phyloP scores from a whole-genome alignment of 139 green algal species.

The Closterium sp. region DNA sequence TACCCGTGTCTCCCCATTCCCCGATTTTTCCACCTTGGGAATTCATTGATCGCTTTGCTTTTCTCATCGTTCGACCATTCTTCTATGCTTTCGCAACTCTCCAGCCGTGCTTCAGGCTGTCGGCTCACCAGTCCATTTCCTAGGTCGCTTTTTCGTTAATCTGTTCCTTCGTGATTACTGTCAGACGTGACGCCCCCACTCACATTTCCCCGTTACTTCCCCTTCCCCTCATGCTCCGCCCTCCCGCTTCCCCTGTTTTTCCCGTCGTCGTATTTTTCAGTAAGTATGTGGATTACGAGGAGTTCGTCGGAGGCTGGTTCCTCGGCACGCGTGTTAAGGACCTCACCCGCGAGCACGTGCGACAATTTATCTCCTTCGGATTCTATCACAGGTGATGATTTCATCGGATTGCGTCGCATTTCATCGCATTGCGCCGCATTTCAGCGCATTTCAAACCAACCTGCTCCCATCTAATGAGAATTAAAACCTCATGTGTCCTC shows the following conservation, averaged over 20 bases:
- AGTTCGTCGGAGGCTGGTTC: slow-evolving; percentile 43
- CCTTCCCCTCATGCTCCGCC: too few species aligned
- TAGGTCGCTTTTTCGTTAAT: background rate
- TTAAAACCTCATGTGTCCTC: background rate
- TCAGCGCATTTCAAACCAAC: background rate
- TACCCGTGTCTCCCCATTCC: background rate
- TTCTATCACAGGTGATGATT: slow-evolving; percentile 37
- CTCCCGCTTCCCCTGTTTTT: too few species aligned
- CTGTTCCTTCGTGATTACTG: background rate
- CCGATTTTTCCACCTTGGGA: too few species aligned
- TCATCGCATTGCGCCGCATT: background rate
- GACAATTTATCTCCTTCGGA: slow-evolving; percentile 35
- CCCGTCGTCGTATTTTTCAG: background rate
- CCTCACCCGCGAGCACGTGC: slow-evolving; percentile 37
- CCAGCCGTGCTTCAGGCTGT: background rate
- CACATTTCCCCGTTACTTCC: background rate
- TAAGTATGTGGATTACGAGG: slow-evolving; percentile 7
- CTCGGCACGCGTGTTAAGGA: slow-evolving; percentile 23
- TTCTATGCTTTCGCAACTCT: background rate
- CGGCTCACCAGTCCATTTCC: background rate
- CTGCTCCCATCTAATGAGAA: background rate
- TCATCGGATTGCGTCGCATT: background rate
- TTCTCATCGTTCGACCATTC: too few species aligned
- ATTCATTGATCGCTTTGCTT: too few species aligned
- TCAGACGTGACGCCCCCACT: background rate